phyloP scores from a whole-genome alignment of 306 rosid genomes.

The Prunus persica region DNA sequence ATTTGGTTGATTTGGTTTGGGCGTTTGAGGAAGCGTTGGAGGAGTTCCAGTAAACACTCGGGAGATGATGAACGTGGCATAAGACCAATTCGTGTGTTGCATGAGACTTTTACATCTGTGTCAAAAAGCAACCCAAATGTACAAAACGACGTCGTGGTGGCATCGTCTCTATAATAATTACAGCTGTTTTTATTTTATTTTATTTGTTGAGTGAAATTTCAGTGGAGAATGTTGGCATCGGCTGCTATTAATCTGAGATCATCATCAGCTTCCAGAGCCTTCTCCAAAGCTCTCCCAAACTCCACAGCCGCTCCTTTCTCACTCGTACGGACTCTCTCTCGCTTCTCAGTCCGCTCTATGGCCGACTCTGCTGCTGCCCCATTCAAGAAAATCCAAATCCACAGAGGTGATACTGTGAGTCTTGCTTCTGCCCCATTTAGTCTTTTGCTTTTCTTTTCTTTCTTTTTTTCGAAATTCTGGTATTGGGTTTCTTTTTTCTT shows the following conservation, averaged over 20 bases:
- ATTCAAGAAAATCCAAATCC: slow-evolving; percentile 79
- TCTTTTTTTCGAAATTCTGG: neutral
- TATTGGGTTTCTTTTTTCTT: neutral
- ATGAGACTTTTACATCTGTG: neutral
- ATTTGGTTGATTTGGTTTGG: slow-evolving; percentile 49
- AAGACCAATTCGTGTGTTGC: neutral
- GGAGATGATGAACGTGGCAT: slow-evolving; percentile 29
- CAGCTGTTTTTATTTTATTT: too few relatives aligned
- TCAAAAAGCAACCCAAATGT: too few relatives aligned
- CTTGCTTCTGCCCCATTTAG: neutral
- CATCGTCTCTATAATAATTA: too few relatives aligned
- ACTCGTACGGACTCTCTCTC: slow-evolving; percentile 28
- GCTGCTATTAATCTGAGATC: slow-evolving; percentile 16
- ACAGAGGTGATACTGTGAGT: slow-evolving; percentile 71
- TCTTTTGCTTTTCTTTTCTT: neutral
- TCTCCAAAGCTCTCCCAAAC: slow-evolving; percentile 18
- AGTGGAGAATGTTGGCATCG: slow-evolving; percentile 25
- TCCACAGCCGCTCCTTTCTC: slow-evolving; percentile 22
- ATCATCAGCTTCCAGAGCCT: slow-evolving; percentile 28
- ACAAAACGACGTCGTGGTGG: too few relatives aligned
- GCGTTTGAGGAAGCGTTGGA: slow-evolving; percentile 45
- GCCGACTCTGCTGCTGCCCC: slow-evolving; percentile 58
- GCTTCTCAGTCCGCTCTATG: slow-evolving; percentile 68
- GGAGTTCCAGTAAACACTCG: slow-evolving; percentile 51
- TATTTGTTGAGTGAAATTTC: too few relatives aligned